Percentiles rank a stretch among this genome's conserved stretches.
Evolutionary conservation across 768 basidiomycete species (phyloP).

Genomic region (Lactifluus volemus): DNA sequence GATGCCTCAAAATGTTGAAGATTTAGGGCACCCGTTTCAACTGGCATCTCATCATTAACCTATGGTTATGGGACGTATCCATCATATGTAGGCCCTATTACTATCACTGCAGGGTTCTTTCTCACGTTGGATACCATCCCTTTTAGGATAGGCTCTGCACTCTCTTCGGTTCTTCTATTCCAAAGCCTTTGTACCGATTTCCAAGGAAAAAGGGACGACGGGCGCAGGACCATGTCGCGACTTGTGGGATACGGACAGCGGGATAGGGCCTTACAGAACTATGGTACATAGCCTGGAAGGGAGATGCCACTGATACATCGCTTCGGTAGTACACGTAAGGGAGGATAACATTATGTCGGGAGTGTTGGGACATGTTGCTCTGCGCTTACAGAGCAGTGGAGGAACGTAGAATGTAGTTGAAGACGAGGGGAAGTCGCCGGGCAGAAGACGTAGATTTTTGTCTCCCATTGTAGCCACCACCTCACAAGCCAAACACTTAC

Average conservation of each 20-base stretch:
- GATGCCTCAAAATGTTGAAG: background rate
- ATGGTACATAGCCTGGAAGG: background rate
- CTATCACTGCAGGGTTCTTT: background rate
- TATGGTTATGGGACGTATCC: background rate
- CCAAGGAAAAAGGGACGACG: background rate
- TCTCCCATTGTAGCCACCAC: too few species aligned
- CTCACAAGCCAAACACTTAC: too few species aligned
- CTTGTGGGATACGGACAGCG: background rate
- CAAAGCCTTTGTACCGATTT: background rate
- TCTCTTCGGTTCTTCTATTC: background rate
- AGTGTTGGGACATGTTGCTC: background rate
- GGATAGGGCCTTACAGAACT: background rate
- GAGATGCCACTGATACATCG: background rate
- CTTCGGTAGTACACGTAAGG: too few species aligned
- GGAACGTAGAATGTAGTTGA: too few species aligned
- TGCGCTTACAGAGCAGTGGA: background rate
- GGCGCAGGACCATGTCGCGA: background rate
- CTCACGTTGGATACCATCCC: background rate
- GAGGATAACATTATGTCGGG: too few species aligned
- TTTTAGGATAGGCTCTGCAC: background rate
- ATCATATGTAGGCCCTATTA: background rate
- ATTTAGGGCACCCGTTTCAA: background rate
- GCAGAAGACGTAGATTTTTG: too few species aligned
- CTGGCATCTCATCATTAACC: background rate
- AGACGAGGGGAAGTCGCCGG: too few species aligned